phyloP scores from a whole-genome alignment of 371 early-diverging fungal species.

The Rhizopus stolonifer region DNA sequence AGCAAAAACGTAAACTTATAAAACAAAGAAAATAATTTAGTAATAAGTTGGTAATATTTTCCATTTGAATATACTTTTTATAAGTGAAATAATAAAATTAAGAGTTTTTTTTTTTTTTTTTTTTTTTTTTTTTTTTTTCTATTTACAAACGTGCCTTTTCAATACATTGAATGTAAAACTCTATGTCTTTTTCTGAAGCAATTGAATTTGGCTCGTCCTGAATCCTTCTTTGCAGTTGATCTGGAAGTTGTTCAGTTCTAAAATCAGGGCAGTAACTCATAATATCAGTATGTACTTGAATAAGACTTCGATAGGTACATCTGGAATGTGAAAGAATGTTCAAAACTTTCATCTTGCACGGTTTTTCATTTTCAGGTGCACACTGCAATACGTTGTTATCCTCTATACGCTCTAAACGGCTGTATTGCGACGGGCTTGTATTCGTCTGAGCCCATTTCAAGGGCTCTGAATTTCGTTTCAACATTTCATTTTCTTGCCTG shows the following conservation, averaged over 20 bases:
- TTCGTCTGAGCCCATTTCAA: neutral
- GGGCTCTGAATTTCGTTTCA: neutral
- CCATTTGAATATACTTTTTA: too few species aligned
- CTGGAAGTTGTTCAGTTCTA: slow-evolving; percentile 24
- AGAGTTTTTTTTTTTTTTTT: too few species aligned
- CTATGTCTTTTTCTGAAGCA: slow-evolving; percentile 20
- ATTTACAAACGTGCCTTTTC: neutral
- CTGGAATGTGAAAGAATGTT: slow-evolving; percentile 6
- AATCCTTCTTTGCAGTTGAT: slow-evolving; percentile 12
- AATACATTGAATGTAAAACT: slow-evolving; percentile 22
- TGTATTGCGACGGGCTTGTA: neutral
- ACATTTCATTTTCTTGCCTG: neutral
- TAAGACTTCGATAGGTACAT: slow-evolving; percentile 10
- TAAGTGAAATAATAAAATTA: too few species aligned
- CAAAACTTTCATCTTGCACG: slow-evolving; percentile 7
- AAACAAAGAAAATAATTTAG: too few species aligned
- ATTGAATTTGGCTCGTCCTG: slow-evolving; percentile 12
- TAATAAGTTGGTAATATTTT: too few species aligned
- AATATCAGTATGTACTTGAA: slow-evolving; percentile 19
- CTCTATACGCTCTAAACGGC: neutral
- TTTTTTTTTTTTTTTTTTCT: too few species aligned
- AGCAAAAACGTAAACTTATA: too few species aligned
- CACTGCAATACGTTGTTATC: slow-evolving; percentile 6
- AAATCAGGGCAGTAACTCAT: slow-evolving; percentile 27
- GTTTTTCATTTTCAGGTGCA: slow-evolving; percentile 15